A percentile compares a stretch with the other conserved stretches of the same genome.
Evolutionary conservation across 1,284 basidiomycete genomes (phyloP).

Genomic region (Heterobasidion irregulare): DNA sequence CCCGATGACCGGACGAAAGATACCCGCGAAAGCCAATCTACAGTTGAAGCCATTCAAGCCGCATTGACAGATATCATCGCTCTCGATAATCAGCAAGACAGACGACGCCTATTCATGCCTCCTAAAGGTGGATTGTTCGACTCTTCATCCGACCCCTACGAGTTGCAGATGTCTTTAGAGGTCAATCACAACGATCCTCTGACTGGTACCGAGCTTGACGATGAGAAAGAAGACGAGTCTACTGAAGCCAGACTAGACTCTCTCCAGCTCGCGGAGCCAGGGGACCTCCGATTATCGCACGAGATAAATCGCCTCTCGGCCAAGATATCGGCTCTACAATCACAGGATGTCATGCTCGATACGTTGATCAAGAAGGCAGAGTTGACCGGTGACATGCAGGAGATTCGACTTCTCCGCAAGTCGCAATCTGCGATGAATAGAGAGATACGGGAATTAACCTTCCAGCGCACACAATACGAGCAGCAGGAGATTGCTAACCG

Average conservation of each 20-base stretch:
- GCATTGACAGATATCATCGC: constrained; percentile 93
- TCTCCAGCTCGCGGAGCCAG: constrained; percentile 72
- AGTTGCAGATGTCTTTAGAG: constrained; percentile 11
- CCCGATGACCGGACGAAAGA: constrained; percentile 52
- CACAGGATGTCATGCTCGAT: constrained; percentile 79
- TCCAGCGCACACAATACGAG: constrained; percentile 88
- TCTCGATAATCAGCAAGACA: constrained; percentile 49
- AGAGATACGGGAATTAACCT: constrained; percentile 77
- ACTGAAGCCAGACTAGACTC: constrained; percentile 37
- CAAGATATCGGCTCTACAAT: constrained; percentile 69
- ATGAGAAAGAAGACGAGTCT: constrained; percentile 39
- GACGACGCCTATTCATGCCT: constrained; percentile 5
- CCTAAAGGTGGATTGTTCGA: constrained; percentile 2
- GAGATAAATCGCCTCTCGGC: constrained; percentile 73
- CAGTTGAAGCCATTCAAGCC: constrained; percentile 91
- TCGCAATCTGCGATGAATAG: constrained; percentile 77
- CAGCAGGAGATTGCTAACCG: constrained; percentile 84
- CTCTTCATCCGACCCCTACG: constrained; percentile 1
- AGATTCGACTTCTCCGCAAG: constrained; percentile 74
- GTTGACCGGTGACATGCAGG: constrained; percentile 82
- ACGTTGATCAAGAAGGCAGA: constrained; percentile 91
- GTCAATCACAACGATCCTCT: constrained; percentile 10
- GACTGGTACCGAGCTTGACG: constrained; percentile 26
- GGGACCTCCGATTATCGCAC: constrained; percentile 77
- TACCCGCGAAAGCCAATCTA: constrained; percentile 48